Conservation (phyloP, 2,329 filamentous ascomycete species). For the Nemania serpens region DNA sequence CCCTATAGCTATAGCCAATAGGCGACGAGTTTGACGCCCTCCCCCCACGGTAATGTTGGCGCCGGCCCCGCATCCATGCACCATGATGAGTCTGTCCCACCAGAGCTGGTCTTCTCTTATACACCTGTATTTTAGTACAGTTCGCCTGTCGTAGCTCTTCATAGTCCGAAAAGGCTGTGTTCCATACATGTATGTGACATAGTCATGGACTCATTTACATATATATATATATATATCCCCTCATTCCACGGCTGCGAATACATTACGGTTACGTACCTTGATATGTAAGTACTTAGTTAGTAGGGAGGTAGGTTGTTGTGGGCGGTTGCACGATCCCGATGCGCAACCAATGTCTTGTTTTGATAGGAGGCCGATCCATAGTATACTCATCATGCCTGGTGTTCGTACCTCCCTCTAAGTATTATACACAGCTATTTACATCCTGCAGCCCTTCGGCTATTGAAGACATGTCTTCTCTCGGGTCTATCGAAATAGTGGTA, state of each 20-base stretch:
- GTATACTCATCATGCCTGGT: neutral
- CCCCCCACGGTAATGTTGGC: neutral
- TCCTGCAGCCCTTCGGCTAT: slow-evolving; percentile 14
- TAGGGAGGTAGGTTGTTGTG: neutral
- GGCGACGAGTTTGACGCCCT: neutral
- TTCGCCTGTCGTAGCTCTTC: no score
- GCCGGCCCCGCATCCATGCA: slow-evolving; percentile 2
- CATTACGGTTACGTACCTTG: no score
- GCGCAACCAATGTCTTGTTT: neutral
- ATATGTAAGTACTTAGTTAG: no score
- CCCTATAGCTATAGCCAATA: slow-evolving; percentile 35
- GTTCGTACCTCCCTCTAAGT: neutral
- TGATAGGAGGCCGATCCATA: neutral
- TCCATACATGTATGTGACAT: no score
- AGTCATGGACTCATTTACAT: no score
- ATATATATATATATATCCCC: no score
- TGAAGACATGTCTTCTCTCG: neutral
- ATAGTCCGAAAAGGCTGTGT: no score
- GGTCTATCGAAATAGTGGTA: slow-evolving; percentile 6
- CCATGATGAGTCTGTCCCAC: neutral
- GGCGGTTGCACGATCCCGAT: slow-evolving; percentile 7
- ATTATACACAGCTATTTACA: slow-evolving; percentile 30
- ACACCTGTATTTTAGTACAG: neutral
- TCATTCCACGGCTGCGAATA: no score
- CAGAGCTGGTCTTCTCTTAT: neutral